These are phyloP conservation scores for Davidsoniella eucalypti DNA, from an alignment of 2,329 filamentous ascomycete genomes.

Conservation along the genomic window DNA sequence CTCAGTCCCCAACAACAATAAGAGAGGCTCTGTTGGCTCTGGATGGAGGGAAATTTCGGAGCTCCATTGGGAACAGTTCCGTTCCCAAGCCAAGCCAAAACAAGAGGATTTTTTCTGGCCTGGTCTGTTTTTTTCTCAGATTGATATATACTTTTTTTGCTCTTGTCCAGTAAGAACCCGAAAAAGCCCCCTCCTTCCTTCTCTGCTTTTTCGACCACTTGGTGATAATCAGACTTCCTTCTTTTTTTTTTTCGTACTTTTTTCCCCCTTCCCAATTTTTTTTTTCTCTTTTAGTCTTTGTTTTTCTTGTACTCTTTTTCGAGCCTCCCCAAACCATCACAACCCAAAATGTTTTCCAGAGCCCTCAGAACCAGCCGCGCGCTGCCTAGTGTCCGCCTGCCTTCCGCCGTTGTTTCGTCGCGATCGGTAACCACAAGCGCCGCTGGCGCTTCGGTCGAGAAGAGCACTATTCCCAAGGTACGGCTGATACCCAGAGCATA, in stretches of 20 bases:
- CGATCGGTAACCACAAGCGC: constrained; percentile 89
- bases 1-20: background rate
- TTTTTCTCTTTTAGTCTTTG: constrained; percentile 3
- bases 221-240: background rate
- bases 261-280: constrained; percentile 1
- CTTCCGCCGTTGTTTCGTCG: constrained; percentile 32
- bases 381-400: constrained; percentile 36
- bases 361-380: constrained; percentile 45
- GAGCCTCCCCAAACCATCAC: background rate
- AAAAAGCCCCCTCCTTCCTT: background rate
- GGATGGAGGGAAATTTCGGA: background rate
- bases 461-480: constrained; percentile 38
- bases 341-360: constrained; percentile 50
- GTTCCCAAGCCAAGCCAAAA: background rate
- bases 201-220: constrained; percentile 1
- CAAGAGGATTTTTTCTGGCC: background rate
- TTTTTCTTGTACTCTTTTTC: constrained; percentile 3
- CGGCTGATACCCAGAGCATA: constrained; percentile 13
- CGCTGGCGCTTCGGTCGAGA: constrained; percentile 77
- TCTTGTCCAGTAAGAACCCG: background rate
- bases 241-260: constrained; percentile 6
- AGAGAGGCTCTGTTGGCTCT: background rate
- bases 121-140: constrained; percentile 4
- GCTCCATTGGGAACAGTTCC: background rate
- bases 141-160: too few relatives aligned